Evolutionary conservation across 164 flowering plant genomes (phyloP).

Genomic region (Annona cherimola): DNA sequence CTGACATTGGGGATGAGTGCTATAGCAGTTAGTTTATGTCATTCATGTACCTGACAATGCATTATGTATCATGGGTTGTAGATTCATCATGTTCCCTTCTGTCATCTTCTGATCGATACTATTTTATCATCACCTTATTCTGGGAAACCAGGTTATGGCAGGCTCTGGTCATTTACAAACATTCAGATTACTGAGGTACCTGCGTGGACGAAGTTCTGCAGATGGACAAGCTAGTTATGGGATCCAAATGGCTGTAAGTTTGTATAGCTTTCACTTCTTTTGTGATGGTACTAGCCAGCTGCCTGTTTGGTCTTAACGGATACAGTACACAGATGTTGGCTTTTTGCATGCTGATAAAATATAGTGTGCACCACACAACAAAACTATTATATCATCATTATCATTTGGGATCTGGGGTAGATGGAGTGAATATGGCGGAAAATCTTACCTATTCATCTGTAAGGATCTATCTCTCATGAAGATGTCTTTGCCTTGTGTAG

Average conservation of each 20-base stretch:
- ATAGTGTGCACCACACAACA: not conserved
- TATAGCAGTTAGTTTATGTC: not conserved
- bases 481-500: too few species aligned
- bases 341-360: not conserved
- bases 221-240: conserved; percentile 88
- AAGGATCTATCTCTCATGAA: too few species aligned
- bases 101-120: not conserved
- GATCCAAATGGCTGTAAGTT: conserved; percentile 87
- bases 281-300: not conserved
- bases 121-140: conserved; percentile 1
- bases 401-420: not conserved
- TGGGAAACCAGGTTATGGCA: conserved; percentile 78
- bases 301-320: not conserved
- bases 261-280: not conserved
- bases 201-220: conserved; percentile 60
- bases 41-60: not conserved
- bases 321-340: not conserved
- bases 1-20: not conserved
- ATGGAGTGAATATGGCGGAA: not conserved
- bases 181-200: conserved; percentile 68
- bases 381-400: not conserved
- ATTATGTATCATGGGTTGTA: not conserved
- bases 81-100: not conserved
- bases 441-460: not conserved
- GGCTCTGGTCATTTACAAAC: conserved; percentile 93